Base-by-base conservation (phyloP, 164 flowering plant genomes). In the Protea cynaroides region DNA sequence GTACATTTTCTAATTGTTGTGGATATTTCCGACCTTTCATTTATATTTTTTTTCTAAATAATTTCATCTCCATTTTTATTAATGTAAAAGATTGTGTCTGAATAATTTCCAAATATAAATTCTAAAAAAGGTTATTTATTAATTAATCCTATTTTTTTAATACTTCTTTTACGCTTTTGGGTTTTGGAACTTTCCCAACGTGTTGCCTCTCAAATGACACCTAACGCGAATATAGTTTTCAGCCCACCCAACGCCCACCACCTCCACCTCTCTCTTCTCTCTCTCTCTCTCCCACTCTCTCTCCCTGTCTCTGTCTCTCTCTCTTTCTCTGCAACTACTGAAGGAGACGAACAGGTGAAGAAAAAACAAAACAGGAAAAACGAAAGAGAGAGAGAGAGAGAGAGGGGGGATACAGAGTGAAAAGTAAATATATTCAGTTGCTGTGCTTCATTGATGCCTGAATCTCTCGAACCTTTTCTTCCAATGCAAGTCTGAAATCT, bases 171-270 rank as follows among this genome's bases (percentile, higher is more conserved):
- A n/a, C n/a, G n/a, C n/a, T n/a, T n/a, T n/a, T n/a, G n/a, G n/a
- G n/a, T 5, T 63, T 66, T 43, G 64, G 60, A 62, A 66, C 64
- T 70, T 62, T 56, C 65, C 62, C 65, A 68, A 65, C 70, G 66
- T 58, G 63, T 62, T 61, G 63, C 68, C 65, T 72, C 70, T 29
- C 34, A 29, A 67, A 74, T 54, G 77, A 69, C 79, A 72, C 78
- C 75, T 66, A 69, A 66, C 72, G 56, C 62, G 63, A 70, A 78
- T 72, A 72, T 65, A 29, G 34, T 29, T 29, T 65, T 69, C 66
- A 43, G 49, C 60, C 64, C 59, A 65, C 54, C 72, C 63, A 67
- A 67, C 77, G 37, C 68, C 56, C 73, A 21, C 67, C 64, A 18
- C 54, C 34, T 29, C 67, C 64, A 18, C 54, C 34, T 29, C 34